phyloP scores from a whole-genome alignment of 2,329 filamentous ascomycete species.

The Fusarium chaquense region DNA sequence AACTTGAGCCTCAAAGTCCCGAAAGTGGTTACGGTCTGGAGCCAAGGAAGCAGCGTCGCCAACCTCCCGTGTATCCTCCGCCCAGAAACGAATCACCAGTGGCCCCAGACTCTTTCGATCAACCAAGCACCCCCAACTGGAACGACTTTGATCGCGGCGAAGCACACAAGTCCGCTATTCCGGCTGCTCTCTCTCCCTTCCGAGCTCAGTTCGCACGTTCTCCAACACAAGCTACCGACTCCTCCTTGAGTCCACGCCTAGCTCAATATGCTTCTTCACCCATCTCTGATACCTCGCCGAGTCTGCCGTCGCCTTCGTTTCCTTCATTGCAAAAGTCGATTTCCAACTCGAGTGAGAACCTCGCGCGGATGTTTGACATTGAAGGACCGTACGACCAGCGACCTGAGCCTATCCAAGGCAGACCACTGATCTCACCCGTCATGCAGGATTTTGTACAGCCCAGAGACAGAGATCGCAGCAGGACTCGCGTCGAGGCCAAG shows the following conservation, averaged over 20 bases:
- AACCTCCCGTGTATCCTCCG: conserved; percentile 42
- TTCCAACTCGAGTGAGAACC: conserved; percentile 50
- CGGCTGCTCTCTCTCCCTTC: conserved; percentile 52
- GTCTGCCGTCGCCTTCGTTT: conserved; percentile 54
- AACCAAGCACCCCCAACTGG: conserved; percentile 45
- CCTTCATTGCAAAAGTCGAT: conserved; percentile 52
- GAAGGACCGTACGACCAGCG: conserved; percentile 12
- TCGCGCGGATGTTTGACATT: conserved; percentile 50
- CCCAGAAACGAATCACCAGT: conserved; percentile 27
- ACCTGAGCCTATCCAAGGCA: conserved; percentile 18
- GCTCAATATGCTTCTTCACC: conserved; percentile 46
- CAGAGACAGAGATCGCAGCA: conserved; percentile 32
- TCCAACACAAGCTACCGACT: conserved; percentile 25
- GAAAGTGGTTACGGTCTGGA: conserved; percentile 30
- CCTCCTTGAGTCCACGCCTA: conserved; percentile 24
- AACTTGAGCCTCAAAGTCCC: conserved; percentile 15
- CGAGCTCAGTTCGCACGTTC: conserved; percentile 27
- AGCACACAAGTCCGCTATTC: conserved; percentile 52
- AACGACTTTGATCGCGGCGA: conserved; percentile 47
- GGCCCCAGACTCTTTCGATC: conserved; percentile 5
- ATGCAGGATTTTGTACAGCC: conserved; percentile 46
- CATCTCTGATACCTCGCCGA: conserved; percentile 49
- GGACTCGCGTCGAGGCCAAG: conserved; percentile 49
- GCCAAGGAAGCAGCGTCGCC: conserved; percentile 41
- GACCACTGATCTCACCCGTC: conserved; percentile 51